A percentile compares a stretch with the other conserved stretches of the same genome.
Conservation (phyloP, 192 early-diverging fungal species). For the Mortierella claussenii region DNA sequence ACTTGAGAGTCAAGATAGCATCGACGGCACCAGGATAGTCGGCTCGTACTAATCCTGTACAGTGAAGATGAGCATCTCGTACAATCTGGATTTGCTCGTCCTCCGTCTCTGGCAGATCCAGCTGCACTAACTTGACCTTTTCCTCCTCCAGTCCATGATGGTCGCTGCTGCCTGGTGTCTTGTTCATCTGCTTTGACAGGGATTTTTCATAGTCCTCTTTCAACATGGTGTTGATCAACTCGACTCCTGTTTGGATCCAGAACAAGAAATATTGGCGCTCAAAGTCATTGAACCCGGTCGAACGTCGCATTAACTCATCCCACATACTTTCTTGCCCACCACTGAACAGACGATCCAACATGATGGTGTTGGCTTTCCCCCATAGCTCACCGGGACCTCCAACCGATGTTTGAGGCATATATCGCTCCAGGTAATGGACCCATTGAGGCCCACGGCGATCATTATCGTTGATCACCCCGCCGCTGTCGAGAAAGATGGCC, state of each 20-base stretch:
- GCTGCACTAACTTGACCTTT: not conserved
- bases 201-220: conserved; percentile 14
- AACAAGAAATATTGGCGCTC: conserved; percentile 14
- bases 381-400: conserved; percentile 28
- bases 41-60: conserved; percentile 9
- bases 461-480: conserved; percentile 43
- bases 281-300: conserved; percentile 5
- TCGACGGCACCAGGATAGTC: conserved; percentile 40
- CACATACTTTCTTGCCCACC: not conserved
- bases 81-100: conserved; percentile 20
- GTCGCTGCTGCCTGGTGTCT: not conserved
- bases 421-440: conserved; percentile 11
- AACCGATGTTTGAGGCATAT: conserved; percentile 14
- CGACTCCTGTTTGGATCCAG: conserved; percentile 9
- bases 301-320: conserved; percentile 4
- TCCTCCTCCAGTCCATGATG: not conserved
- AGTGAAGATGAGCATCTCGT: conserved; percentile 12
- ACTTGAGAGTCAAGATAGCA: conserved; percentile 25
- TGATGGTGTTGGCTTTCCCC: conserved; percentile 10
- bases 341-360: conserved; percentile 14
- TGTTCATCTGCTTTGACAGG: not conserved
- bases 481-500: conserved; percentile 45
- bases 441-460: conserved; percentile 29
- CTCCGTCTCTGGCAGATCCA: conserved; percentile 21
- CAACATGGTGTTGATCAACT: conserved; percentile 15